Evolutionary conservation across 805 yeast genomes (phyloP), one percentile per base, ranked within the genome.

Genomic region (Candida anglica): DNA sequence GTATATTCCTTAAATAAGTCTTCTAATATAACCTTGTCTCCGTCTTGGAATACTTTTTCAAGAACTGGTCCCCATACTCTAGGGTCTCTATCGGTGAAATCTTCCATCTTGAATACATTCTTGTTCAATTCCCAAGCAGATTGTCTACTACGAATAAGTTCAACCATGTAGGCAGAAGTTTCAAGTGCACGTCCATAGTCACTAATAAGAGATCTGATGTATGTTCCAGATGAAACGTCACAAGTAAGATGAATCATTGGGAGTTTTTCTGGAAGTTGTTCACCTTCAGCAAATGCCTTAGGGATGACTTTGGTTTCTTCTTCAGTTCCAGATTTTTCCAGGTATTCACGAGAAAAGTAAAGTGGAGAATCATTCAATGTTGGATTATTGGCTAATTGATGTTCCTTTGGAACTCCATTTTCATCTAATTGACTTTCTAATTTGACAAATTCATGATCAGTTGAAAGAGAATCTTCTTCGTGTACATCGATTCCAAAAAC

Each of bases 151-250:
- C 99, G 74, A 7, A 77, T 71, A 37, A 93, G 71, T 44, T 78
- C 79, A 6, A 83, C 95, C 96, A 93, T 89, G 51, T 87, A 87
- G 0, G 95, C 86, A 17, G 86, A 76, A 0, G 89, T 77, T 13
- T 82, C 80, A 52, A 89, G 62, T 0, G 91, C 83, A 39, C 83
- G 74, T 2, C 95, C 98, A 28, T 86, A 68, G 50, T 93, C 99
- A 58, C 95, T 86, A 31, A 93, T 71, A 34, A 93, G 63, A 2
- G 96, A 83, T 44, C 99, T 73, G 31, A 93, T 88, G 50, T 93
- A 93, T 0, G 98, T 93, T 1, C 99, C 99, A 0, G 97, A 87
- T 1, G 96, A 83, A 1, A 91, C 98, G 22, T 75, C 72, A 3
- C 94, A 76, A 11, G 71, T 73, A 44, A 93, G 76, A 47, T 83